These are phyloP conservation scores for Exophiala sp. DNA, from an alignment of 2,329 filamentous ascomycete genomes.

Conservation along the genomic window DNA sequence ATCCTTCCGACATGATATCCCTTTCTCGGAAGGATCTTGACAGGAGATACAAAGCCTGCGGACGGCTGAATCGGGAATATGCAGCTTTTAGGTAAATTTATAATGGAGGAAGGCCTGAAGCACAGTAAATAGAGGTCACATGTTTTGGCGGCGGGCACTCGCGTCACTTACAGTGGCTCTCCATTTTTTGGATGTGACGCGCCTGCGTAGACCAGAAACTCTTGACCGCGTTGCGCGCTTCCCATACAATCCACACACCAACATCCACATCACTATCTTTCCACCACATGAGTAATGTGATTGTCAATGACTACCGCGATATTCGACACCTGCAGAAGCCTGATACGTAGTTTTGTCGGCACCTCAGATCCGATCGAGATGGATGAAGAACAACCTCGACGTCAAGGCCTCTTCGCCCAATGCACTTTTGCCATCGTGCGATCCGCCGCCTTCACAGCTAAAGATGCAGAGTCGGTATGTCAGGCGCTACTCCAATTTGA, in stretches of 20 bases:
- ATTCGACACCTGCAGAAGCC: slow-evolving; percentile 11
- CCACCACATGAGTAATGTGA: background rate
- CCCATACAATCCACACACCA: background rate
- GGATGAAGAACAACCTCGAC: slow-evolving; percentile 10
- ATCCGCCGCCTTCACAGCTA: slow-evolving; percentile 39
- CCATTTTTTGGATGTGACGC: no score
- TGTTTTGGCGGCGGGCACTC: no score
- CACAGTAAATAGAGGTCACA: no score
- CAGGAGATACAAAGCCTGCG: no score
- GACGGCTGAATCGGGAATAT: no score
- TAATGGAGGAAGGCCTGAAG: no score
- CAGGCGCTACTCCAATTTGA: slow-evolving; percentile 17
- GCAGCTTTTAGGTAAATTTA: no score
- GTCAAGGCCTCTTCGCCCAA: slow-evolving; percentile 40
- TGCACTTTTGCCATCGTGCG: slow-evolving; percentile 46
- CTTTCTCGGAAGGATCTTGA: no score
- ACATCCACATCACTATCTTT: background rate
- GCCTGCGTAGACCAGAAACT: no score
- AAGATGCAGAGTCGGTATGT: slow-evolving; percentile 40
- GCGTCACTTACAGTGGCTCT: no score
- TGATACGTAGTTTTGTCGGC: slow-evolving; percentile 17
- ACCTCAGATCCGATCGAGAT: slow-evolving; percentile 12
- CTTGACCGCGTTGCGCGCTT: no score
- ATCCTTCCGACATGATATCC: no score
- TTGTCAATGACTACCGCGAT: slow-evolving; percentile 12